Base-by-base conservation (phyloP, 2,329 filamentous ascomycete genomes). In the Cryphonectria naterciae region DNA sequence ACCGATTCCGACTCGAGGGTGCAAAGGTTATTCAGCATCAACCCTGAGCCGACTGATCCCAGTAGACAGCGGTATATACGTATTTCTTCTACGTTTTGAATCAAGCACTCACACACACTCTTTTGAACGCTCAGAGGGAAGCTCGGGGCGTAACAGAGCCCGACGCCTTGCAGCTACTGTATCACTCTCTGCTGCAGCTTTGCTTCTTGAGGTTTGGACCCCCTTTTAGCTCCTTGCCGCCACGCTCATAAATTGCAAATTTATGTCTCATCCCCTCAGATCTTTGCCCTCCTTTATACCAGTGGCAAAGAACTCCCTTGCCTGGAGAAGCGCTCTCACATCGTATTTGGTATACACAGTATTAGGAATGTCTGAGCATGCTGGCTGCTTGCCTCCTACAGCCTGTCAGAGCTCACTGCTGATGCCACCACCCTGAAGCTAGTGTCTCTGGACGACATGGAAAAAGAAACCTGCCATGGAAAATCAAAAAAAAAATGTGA, bases 341-440 rank as follows among this genome's bases (percentile, higher is more conserved):
- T 32, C 28, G 28, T 61, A 37, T 17, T 7, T 61, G 56, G 32
- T 58, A 39, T 39, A 11, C 37, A 39, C 37, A 39, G 7, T 22
- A 61, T 32, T 61, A 61, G 32, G 22, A 19, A 61, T 61, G 56
- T 37, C 56, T 61, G 58, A 61, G 32, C 17, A 61, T 5, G 35
- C 19, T 61, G 58, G 58, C 32, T 61, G 58, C 56, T 35, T 60
- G 56, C 56, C 56, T 60, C 56, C 56, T 17, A 25, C n/a, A 13
- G 22, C 15, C 25, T 5, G 35, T 61, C 58, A 37, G 32, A 39
- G 35, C 19, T 61, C 19, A 13, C 58, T 19, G 58, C 58, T 28
- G 32, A 19, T 39, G 32, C 58, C 43, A 11, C 58, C 10, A 11
- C 58, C 32, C 19, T 39, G 58, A 61, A 39, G 35, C 35, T 39